These are phyloP conservation scores for Thoreauomyces humboldtii DNA, from an alignment of 192 early-diverging fungal species.

Conservation along the genomic window DNA sequence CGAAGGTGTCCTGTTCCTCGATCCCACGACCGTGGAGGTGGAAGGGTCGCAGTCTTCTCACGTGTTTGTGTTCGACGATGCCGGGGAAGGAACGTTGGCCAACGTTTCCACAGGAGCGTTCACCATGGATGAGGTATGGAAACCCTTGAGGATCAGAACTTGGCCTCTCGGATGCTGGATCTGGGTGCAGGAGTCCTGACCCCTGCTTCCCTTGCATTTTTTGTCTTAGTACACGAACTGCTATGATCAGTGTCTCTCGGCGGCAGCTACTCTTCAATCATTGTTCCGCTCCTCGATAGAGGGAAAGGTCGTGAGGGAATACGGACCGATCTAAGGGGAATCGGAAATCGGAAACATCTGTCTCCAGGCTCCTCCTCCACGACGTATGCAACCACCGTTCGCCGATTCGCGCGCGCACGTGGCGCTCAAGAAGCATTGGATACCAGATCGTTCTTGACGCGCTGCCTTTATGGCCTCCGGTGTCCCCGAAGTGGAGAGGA, in stretches of 20 bases:
- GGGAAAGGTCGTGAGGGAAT: constrained; percentile 14
- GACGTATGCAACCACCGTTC: no score
- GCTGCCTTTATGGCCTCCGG: no score
- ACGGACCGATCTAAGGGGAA: no score
- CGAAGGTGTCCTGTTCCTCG: constrained; percentile 61
- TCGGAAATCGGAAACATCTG: no score
- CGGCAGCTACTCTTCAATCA: constrained; percentile 5
- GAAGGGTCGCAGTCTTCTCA: constrained; percentile 72
- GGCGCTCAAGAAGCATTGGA: no score
- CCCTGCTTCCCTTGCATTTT: not conserved
- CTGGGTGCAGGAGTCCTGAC: not conserved
- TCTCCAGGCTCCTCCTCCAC: no score
- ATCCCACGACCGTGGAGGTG: constrained; percentile 76
- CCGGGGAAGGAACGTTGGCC: constrained; percentile 47
- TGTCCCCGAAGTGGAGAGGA: no score
- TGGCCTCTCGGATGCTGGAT: not conserved
- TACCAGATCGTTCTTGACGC: no score
- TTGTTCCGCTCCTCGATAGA: constrained; percentile 13
- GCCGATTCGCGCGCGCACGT: no score
- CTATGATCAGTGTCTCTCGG: constrained; percentile 7
- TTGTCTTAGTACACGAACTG: constrained; percentile 2
- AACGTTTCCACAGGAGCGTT: constrained; percentile 15
- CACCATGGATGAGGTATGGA: constrained; percentile 15
- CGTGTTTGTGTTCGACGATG: constrained; percentile 79
- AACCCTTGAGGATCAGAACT: not conserved